Base-by-base conservation (phyloP, 352 stramenopile species). In the Phytophthora macrochlamydospora region DNA sequence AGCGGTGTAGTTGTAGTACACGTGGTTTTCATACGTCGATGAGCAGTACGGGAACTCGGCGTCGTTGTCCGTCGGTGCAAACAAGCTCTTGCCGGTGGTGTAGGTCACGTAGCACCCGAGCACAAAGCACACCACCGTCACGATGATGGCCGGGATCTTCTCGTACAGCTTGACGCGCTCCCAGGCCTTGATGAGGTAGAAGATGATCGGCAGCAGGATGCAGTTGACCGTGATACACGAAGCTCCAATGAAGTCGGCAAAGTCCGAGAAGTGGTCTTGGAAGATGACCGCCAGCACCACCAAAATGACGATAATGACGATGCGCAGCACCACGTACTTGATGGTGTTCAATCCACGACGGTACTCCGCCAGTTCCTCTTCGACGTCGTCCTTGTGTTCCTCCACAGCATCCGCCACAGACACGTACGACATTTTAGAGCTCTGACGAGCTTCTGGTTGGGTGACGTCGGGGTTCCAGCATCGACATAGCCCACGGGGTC, bases 161-260 rank as follows among this genome's bases (percentile, higher is more conserved):
- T 64, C 56, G 46, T 51, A 64, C 46, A 64, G 37, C 9, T 46
- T 46, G 13, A 64, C 37, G 32, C 51, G 53, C 12, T 56, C 37
- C 45, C 58, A 68, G 11, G 64, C 31, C 45, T 59, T 62, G 28
- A 67, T 59, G 44, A 68, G 43, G 51, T 75, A 75, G 42, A 62
- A 75, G 37, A 75, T 46, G 35, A 73, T 67, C 37, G 71, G 71
- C 12, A 79, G 43, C 24, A 79, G 37, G 55, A 79, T 79, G 45
- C 62, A 76, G 67, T 64, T 73, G 13, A 73, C 49, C 28, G 62
- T 71, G 35, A 73, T 75, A 28, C 65, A 59, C 38, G 71, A 76
- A 1, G 71, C 67, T 6, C 71, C 67, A 11, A 76, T 54, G 43
- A 79, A 79, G 58, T 74, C 67, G 3, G 58, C 62, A 14, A 76